Evolutionary conservation across 352 stramenopile species (phyloP).

Genomic region (Globisporangium perplexum): DNA sequence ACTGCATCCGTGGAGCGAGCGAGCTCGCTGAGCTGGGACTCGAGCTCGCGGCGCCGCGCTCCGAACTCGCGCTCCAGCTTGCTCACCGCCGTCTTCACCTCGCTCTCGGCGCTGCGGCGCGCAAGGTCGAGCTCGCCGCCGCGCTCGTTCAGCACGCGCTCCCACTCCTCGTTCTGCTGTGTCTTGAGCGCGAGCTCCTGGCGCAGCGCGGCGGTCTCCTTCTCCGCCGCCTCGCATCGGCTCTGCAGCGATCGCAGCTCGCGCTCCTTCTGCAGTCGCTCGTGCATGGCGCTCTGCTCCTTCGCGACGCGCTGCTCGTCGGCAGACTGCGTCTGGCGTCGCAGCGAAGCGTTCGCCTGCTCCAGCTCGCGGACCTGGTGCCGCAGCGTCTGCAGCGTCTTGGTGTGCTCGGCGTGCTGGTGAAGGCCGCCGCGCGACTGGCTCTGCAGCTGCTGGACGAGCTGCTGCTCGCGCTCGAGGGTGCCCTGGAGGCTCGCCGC

Average conservation of each 20-base stretch:
- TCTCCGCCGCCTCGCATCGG: conserved; percentile 21
- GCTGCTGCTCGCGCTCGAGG: conserved; percentile 48
- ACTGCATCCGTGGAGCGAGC: neutral
- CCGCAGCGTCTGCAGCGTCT: conserved; percentile 13
- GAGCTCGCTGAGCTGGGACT: conserved; percentile 13
- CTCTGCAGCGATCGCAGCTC: conserved; percentile 32
- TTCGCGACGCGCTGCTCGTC: conserved; percentile 31
- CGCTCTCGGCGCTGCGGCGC: conserved; percentile 28
- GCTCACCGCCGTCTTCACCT: conserved; percentile 26
- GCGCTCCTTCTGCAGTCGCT: conserved; percentile 47
- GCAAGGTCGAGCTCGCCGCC: conserved; percentile 36
- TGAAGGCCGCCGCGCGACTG: conserved; percentile 22
- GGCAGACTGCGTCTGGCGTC: conserved; percentile 29
- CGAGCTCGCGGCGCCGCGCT: conserved; percentile 6
- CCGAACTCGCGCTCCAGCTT: conserved; percentile 22
- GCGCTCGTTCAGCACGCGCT: conserved; percentile 35
- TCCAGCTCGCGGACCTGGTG: conserved; percentile 26
- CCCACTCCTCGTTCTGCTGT: conserved; percentile 19
- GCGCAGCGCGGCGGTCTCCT: conserved; percentile 15
- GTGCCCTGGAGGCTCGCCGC: conserved; percentile 52
- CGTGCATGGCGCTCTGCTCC: conserved; percentile 41
- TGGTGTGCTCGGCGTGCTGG: conserved; percentile 14
- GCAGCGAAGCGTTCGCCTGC: conserved; percentile 22
- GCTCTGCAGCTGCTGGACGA: conserved; percentile 42
- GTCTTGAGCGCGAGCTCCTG: conserved; percentile 18